Base-by-base conservation (phyloP, 2,329 filamentous ascomycete genomes). In the Cladophialophora immunda region DNA sequence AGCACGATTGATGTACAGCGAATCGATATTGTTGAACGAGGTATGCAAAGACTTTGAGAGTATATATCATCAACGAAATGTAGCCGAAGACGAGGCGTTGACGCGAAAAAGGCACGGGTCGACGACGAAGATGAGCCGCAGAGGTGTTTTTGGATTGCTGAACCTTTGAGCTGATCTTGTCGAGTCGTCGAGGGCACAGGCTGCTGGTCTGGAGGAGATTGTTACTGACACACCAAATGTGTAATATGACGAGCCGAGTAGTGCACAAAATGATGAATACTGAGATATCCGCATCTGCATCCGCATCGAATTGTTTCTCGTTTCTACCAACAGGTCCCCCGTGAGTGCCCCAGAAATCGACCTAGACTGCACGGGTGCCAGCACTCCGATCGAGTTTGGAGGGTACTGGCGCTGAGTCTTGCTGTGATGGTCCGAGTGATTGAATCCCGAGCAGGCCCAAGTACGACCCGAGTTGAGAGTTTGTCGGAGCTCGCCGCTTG, bases 241-340 rank as follows among this genome's bases (percentile, higher is more conserved):
- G 68, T 69, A 63, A 67, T 67, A 67, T 67, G 63, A 69, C 52
- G 68, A 67, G 50, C 56, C 57, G 53, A 67, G 36, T 64, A 65
- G 57, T 65, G 65, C 65, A 65, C 62, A 69, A 65, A 50, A 65
- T 68, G 62, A 66, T 68, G 66, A 69, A 58, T 19, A 69, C 57
- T 61, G 22, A 61, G n/a, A 47, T 27, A 53, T 15, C 29, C 34
- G 22, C 25, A 34, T 11, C 32, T 34, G 36, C 22, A 64, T 55
- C 36, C 32, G 25, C 25, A 47, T 59, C 60, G 25, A 15, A 11
- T 38, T 22, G 38, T 34, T 56, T 27, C 47, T 60, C 13, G 45
- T 22, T 11, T 41, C 32, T 13, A 25, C 45, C 13, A 19, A 50
- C 8, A 11, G 9, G 19, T 50, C 13, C 38, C 38, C 32, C 9